Conservation (phyloP, 2,329 filamentous ascomycete species). For the Colletotrichum orchidophilum region DNA sequence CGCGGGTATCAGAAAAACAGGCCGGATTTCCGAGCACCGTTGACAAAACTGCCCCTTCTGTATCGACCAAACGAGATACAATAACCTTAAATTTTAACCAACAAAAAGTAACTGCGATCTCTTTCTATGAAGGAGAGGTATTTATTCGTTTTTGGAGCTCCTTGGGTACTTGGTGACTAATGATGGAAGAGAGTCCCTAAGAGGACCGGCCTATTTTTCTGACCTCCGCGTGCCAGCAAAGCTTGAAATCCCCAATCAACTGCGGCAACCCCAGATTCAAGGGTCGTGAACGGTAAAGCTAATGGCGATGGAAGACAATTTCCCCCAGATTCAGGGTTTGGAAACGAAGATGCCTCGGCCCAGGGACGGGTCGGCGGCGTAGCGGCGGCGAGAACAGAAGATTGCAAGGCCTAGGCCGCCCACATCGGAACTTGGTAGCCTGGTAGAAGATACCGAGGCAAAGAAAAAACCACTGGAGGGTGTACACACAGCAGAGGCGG, state of each 20-base stretch:
- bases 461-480: neutral
- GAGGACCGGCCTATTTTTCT: too few species aligned
- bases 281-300: neutral
- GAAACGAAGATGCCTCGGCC: conserved; percentile 28
- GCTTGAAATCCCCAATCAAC: neutral
- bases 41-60: too few species aligned
- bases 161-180: too few species aligned
- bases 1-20: too few species aligned
- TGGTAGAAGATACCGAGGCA: conserved; percentile 23
- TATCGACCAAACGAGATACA: too few species aligned
- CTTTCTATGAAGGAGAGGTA: too few species aligned
- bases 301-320: neutral
- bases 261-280: neutral
- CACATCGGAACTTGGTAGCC: neutral
- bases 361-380: neutral
- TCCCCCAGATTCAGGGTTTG: neutral
- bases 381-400: neutral
- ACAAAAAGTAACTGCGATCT: too few species aligned
- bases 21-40: too few species aligned
- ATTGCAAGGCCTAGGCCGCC: neutral
- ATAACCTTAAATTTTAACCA: too few species aligned
- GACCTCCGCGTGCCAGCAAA: too few species aligned
- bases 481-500: neutral
- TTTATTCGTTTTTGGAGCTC: too few species aligned
- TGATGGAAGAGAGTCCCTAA: too few species aligned